Percentiles rank a stretch among this genome's conserved stretches.
Evolutionary conservation across 257 asterid species (phyloP).

Genomic region (Salvia miltiorrhiza): DNA sequence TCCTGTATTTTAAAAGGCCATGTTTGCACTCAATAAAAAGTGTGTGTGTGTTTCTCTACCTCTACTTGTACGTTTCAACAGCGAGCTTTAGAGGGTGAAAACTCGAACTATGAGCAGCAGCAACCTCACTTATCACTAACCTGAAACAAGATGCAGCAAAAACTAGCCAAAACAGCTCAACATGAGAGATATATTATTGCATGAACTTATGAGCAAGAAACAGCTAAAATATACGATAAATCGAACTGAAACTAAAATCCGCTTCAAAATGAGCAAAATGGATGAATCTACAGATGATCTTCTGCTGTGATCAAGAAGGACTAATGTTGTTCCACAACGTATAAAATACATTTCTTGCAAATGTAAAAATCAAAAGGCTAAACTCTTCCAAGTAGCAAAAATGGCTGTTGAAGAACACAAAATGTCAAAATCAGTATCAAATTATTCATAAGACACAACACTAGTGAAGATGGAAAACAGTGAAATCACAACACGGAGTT

Average conservation of each 20-base stretch:
- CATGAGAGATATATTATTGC: neutral
- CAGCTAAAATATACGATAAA: neutral
- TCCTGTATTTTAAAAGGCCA: slow-evolving; percentile 10
- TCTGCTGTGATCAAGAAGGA: neutral
- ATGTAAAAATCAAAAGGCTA: neutral
- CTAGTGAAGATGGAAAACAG: too few relatives aligned
- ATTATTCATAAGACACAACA: neutral
- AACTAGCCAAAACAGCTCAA: neutral
- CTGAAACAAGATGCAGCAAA: neutral
- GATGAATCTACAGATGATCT: too few relatives aligned
- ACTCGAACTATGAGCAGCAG: neutral
- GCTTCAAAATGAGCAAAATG: too few relatives aligned
- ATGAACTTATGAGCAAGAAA: neutral
- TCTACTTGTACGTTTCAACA: neutral
- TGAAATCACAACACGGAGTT: too few relatives aligned
- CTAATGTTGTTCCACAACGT: neutral
- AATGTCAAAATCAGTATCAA: neutral
- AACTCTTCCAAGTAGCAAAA: neutral
- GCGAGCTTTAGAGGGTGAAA: neutral
- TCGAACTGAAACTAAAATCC: too few relatives aligned
- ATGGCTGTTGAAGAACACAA: neutral
- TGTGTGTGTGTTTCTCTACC: slow-evolving; percentile 2
- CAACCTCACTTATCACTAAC: neutral
- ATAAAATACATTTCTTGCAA: neutral
- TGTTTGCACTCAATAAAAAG: slow-evolving; percentile 23